These are phyloP conservation scores for Alternaria panax DNA, from an alignment of 2,329 filamentous ascomycete species.

Conservation along the genomic window DNA sequence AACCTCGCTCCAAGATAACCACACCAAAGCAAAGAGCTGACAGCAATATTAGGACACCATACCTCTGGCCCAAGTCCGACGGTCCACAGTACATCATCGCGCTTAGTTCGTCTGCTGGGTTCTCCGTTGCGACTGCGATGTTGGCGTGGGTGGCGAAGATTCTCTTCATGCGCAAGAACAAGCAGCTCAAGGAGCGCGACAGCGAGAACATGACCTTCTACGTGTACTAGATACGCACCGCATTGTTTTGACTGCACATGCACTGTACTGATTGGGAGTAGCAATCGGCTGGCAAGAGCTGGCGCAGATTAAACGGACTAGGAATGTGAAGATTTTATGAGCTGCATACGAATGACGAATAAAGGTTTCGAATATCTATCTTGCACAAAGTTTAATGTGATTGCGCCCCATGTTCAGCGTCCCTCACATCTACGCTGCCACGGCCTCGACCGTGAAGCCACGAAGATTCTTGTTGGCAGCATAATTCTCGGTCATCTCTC, in stretches of 20 bases:
- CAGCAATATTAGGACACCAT: conserved; percentile 36
- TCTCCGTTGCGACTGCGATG: conserved; percentile 40
- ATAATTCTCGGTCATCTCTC: no score
- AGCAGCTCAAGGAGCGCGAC: conserved; percentile 37
- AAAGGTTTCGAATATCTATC: no score
- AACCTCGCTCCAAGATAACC: no score
- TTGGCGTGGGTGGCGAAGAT: conserved; percentile 45
- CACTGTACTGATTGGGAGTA: background rate
- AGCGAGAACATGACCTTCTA: conserved; percentile 39
- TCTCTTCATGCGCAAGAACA: conserved; percentile 42
- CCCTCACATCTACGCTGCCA: no score
- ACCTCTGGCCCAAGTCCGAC: conserved; percentile 45
- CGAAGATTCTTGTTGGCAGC: no score
- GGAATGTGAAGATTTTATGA: background rate
- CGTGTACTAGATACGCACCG: conserved; percentile 32
- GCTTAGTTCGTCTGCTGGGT: conserved; percentile 41
- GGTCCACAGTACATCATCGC: conserved; percentile 42
- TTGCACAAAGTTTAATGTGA: no score
- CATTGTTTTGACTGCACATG: background rate
- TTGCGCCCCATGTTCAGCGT: no score
- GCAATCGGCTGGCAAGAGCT: background rate
- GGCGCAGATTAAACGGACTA: background rate
- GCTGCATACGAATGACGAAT: background rate
- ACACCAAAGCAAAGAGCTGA: conserved; percentile 1
- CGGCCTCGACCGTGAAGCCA: no score